Conservation (phyloP, 2,329 filamentous ascomycete genomes). For the Colletotrichum shisoi region DNA sequence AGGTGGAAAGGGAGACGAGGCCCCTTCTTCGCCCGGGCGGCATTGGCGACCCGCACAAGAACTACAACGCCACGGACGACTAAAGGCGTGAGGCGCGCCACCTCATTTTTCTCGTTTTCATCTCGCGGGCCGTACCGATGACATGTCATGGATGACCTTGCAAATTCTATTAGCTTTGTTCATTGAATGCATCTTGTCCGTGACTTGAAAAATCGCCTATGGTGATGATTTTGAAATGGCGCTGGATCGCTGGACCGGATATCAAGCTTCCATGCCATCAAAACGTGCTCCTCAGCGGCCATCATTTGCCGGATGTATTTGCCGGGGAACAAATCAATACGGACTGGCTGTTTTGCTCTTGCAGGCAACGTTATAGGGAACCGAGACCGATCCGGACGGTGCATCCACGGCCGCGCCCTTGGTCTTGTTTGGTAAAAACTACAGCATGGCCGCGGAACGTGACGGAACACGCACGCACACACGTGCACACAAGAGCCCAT, state of each 20-base stretch:
- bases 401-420: neutral
- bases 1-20: slow-evolving; percentile 60
- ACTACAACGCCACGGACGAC: slow-evolving; percentile 49
- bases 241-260: too few species aligned
- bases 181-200: neutral
- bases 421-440: neutral
- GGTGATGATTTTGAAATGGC: neutral
- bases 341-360: too few species aligned
- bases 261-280: too few species aligned
- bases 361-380: too few species aligned
- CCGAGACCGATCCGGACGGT: neutral
- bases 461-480: neutral
- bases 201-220: neutral
- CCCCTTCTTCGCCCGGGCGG: slow-evolving; percentile 60
- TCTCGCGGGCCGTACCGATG: neutral
- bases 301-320: too few species aligned
- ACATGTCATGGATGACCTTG: neutral
- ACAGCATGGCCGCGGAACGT: neutral
- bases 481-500: neutral
- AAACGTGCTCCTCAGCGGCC: too few species aligned
- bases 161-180: neutral
- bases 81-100: neutral
- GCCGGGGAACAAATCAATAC: too few species aligned
- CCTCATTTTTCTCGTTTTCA: neutral
- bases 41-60: slow-evolving; percentile 56